A percentile compares a stretch with the other conserved stretches of the same genome.
Evolutionary conservation across 768 basidiomycete genomes (phyloP).

Genomic region (Chiua virens): DNA sequence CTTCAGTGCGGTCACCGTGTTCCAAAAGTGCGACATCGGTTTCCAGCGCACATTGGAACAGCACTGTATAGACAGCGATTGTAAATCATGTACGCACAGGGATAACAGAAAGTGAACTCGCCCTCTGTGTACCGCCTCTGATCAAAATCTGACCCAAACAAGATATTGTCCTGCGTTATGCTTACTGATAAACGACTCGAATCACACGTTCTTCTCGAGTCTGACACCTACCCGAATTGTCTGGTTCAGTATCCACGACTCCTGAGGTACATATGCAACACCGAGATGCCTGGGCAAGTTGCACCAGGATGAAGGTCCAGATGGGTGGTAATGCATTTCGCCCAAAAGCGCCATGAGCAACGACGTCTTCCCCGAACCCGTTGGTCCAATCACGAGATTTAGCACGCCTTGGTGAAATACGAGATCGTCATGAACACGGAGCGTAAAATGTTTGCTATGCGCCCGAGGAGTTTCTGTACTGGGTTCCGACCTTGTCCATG

Average conservation of each 20-base stretch:
- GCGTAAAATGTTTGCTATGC: slow-evolving; percentile 41
- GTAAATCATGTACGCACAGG: no score
- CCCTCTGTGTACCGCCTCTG: slow-evolving; percentile 5
- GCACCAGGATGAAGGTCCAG: slow-evolving; percentile 56
- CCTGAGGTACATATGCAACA: slow-evolving; percentile 79
- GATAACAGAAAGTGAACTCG: background rate
- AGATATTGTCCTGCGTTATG: slow-evolving; percentile 5
- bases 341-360: slow-evolving; percentile 61
- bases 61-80: slow-evolving; percentile 20
- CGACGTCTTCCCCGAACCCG: slow-evolving; percentile 62
- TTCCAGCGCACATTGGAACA: slow-evolving; percentile 40
- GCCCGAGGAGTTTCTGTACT: background rate
- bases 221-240: slow-evolving; percentile 54
- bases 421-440: slow-evolving; percentile 52
- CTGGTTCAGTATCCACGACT: slow-evolving; percentile 82
- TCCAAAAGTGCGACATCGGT: slow-evolving; percentile 46
- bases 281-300: slow-evolving; percentile 66
- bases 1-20: slow-evolving; percentile 67
- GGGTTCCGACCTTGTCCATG: slow-evolving; percentile 2
- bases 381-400: slow-evolving; percentile 61
- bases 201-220: no score
- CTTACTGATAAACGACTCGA: background rate
- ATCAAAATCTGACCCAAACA: slow-evolving; percentile 8
- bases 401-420: slow-evolving; percentile 50
- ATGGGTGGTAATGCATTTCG: slow-evolving; percentile 64